Evolutionary conservation across 352 stramenopile species (phyloP), one percentile per base, ranked within the genome.

Genomic region (Globisporangium echinulatum): DNA sequence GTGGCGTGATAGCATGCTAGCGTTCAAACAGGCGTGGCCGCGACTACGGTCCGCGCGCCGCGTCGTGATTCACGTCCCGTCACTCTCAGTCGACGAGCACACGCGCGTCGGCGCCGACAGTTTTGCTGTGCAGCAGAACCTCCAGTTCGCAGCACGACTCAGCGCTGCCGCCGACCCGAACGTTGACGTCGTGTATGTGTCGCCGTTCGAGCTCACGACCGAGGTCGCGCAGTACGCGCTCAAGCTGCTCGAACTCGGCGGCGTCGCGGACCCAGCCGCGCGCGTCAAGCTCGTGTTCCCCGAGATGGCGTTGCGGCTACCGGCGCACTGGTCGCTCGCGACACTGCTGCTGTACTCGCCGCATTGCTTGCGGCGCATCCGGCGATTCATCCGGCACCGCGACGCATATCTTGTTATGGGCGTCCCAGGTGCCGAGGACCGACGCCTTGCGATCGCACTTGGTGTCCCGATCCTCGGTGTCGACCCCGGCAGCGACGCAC

Each of bases 171-270:
- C 82, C 39, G 87, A 96, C 58, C 56, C 68, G 13, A 77, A 87
- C 54, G 85, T 97, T 33, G 81, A 96, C 39, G 64, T 97, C 19
- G 68, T 97, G n/a, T 97, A 96, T 61, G 79, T 97, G 6, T 74
- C 77, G 39, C 87, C 88, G 13, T 93, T 93, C 57, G 75, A 92
- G 52, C 73, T 96, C 15, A 77, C 82, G 0, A 47, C 69, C 0
- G 86, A 96, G 47, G 70, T 96, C 46, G 67, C 72, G 13, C 80
- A 88, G 58, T 97, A 97, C 61, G 76, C 87, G 37, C 60, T 91
- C 49, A 96, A 96, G 52, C 67, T 97, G 15, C 63, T 97, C 52
- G 75, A 96, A 61, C 75, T 97, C 38, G 75, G 73, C 4, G 84
- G 83, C 19, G 71, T 94, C 36, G 46, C 52, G 5, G 74, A 93